These are phyloP conservation scores for Cytospora chrysosperma DNA, from an alignment of 2,329 filamentous ascomycete species.

Conservation along the genomic window DNA sequence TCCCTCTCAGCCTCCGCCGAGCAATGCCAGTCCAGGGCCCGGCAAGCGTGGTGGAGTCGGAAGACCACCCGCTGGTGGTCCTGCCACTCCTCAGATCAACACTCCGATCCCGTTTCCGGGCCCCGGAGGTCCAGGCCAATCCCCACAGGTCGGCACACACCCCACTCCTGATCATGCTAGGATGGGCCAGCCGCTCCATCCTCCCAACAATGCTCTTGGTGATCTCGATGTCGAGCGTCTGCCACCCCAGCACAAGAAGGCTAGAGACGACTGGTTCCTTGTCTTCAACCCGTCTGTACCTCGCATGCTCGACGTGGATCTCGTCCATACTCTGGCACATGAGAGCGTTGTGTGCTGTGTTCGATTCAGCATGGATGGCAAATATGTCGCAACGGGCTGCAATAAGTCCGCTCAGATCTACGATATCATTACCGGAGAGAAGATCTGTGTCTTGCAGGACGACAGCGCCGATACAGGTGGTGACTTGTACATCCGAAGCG, in stretches of 20 bases:
- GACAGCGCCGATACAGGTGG: conserved; percentile 82
- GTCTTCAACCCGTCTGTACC: conserved; percentile 94
- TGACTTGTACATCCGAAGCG: conserved; percentile 94
- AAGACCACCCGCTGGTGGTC: conserved; percentile 64
- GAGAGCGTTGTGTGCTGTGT: conserved; percentile 98
- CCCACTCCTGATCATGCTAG: conserved; percentile 70
- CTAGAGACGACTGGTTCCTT: conserved; percentile 89
- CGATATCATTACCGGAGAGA: conserved; percentile 82
- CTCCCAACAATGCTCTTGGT: conserved; percentile 65
- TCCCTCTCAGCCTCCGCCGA: conserved; percentile 76
- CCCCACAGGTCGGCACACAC: conserved; percentile 78
- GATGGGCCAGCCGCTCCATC: conserved; percentile 49
- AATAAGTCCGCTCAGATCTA: conserved; percentile 99
- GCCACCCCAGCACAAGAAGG: conserved; percentile 83
- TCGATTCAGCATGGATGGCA: conserved; percentile 91
- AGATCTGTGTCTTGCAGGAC: conserved; percentile 87
- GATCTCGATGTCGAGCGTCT: conserved; percentile 86
- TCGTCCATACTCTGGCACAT: conserved; percentile 89
- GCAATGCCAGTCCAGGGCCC: conserved; percentile 83
- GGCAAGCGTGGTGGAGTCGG: conserved; percentile 69
- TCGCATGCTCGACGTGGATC: conserved; percentile 85
- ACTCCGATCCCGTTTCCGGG: conserved; percentile 84
- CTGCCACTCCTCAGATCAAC: conserved; percentile 89
- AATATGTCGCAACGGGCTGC: conserved; percentile 94
- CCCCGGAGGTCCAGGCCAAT: conserved; percentile 58